phyloP scores from a whole-genome alignment of 2,329 filamentous ascomycete genomes.

The Ambrosiella cleistominuta region DNA sequence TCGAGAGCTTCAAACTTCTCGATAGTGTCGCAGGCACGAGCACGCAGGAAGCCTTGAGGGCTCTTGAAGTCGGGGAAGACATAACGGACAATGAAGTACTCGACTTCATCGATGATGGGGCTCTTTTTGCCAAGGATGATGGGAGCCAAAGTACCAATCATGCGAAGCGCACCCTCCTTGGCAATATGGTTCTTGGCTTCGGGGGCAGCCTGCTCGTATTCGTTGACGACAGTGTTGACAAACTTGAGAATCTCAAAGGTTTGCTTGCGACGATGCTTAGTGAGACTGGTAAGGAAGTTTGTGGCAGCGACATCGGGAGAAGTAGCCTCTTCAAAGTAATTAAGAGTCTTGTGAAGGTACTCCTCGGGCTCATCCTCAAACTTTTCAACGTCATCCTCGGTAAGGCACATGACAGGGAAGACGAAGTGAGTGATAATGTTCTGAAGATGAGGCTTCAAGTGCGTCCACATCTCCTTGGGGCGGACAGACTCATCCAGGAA shows the following conservation, averaged over 20 bases:
- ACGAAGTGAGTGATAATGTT: conserved; percentile 87
- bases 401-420: conserved; percentile 87
- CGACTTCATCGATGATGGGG: conserved; percentile 90
- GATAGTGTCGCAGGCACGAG: conserved; percentile 87
- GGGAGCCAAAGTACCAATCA: conserved; percentile 88
- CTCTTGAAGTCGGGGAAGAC: conserved; percentile 97
- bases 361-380: conserved; percentile 92
- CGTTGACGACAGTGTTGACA: conserved; percentile 85
- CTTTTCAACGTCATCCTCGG: conserved; percentile 78
- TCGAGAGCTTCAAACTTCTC: conserved; percentile 97
- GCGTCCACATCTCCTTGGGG: conserved; percentile 90
- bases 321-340: conserved; percentile 94
- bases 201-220: conserved; percentile 69
- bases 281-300: conserved; percentile 88
- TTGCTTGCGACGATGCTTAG: conserved; percentile 86
- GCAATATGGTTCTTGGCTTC: conserved; percentile 85
- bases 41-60: conserved; percentile 76
- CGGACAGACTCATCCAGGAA: conserved; percentile 96
- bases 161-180: conserved; percentile 89
- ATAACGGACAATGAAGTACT: conserved; percentile 95
- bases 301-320: conserved; percentile 89
- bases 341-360: conserved; percentile 91
- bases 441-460: conserved; percentile 83
- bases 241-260: conserved; percentile 90
- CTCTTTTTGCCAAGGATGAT: conserved; percentile 97